Evolutionary conservation across 1,139 yeast species (phyloP), one percentile per base, ranked within the genome.

Genomic region (Taphrina sp.): DNA sequence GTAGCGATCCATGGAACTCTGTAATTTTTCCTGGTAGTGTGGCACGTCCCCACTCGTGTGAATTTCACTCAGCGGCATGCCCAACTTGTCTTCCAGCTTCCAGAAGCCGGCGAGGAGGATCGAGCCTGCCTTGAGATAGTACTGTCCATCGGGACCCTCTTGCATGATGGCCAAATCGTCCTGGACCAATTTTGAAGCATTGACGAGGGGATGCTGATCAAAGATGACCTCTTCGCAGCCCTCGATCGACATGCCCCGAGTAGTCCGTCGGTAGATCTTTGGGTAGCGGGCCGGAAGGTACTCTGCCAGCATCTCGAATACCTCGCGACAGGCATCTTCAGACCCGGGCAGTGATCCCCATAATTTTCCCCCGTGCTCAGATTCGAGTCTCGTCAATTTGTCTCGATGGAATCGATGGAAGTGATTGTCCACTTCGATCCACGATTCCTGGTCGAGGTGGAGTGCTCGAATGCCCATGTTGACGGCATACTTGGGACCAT

Each of bases 11-110:
- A 82, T 82, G 5, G 84, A 82, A 35, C 72, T 69, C 65, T 79
- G 77, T 62, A 82, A 73, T 63, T 81, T 78, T 41, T 76, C 78
- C 57, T 76, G 72, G 64, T 77, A 82, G 65, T 81, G 77, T 10
- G 87, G 87, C 33, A 82, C 87, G 62, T 80, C 83, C 20, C 85
- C 86, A 35, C 77, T 70, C 20, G 81, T 77, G 65, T 82, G 87
- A 61, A 82, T 81, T 33, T 72, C 73, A 49, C 76, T 71, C 47
- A 82, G 69, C n/a, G 83, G 80, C 64, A 62, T 61, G 26, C 63
- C 62, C 22, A 64, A 64, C 66, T 82, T 82, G 63, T 82, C 86
- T 57, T 70, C 72, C 47, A 81, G 72, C 65, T 83, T 73, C 85
- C 85, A 81, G 66, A 62, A 62, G 26, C 64, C 64, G 1, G 87